Evolutionary conservation across 345 rosid genomes (phyloP), one percentile per base, ranked within the genome.

Genomic region (Gossypium herbaceum): DNA sequence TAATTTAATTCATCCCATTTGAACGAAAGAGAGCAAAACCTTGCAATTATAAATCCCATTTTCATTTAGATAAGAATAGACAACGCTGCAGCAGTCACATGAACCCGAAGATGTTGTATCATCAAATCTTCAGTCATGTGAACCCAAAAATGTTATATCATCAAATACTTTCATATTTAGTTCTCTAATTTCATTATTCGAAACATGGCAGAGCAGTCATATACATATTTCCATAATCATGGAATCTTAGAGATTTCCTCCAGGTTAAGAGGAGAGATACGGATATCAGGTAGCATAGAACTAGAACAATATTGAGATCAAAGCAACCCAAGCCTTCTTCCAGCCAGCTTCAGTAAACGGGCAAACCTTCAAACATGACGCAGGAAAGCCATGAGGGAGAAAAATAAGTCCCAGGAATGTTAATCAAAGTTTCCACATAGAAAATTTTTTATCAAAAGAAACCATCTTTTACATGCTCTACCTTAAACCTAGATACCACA

Each of bases 31-130:
- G 12, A 34, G 19, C 0, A 7, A 29, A 27, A n/a, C 48, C 64
- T 72, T 12, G 52, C 57, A 13, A 52, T 52, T 15, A 51, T 63
- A 41, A 24, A 29, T 27, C 29, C n/a, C 77, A 41, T 54, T 44
- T 64, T 75, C 20, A 43, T 66, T 75, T 56, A 16, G 41, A 57
- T n/a, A 75, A 20, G 24, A 56, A 75, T 54, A 24, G 11, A 45
- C 57, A 50, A 7, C 44, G 9, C 41, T 69, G 10, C 15, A 9
- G 45, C 22, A 11, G 7, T 5, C 41, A 34, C 41, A 34, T 34
- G 41, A 34, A 34, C 41, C 41, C 41, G 6, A 34, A 34, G 41
- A 5, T 34, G 41, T 34, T 34, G 7, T 34, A 5, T 34, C 41
- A 34, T 34, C 41, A 34, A 34, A 34, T 34, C 7, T 34, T 34